Evolutionary conservation across 106 monocot genomes (phyloP).

Genomic region (Dioscorea zingiberensis): DNA sequence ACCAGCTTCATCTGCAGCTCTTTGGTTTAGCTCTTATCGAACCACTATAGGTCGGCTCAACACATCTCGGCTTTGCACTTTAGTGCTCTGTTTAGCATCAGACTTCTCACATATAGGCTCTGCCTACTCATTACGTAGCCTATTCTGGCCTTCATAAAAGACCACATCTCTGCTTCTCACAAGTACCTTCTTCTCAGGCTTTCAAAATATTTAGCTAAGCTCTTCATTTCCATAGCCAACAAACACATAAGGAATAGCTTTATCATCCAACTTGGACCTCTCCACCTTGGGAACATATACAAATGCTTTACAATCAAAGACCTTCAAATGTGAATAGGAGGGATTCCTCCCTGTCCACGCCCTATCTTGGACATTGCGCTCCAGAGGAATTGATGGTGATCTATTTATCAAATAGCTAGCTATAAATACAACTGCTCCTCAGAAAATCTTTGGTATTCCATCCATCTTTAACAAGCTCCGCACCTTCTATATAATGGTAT

Average conservation of each 20-base stretch:
- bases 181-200: background rate
- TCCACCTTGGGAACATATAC: background rate
- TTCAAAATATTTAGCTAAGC: conserved; percentile 1
- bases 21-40: too few relatives aligned
- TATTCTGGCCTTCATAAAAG: too few relatives aligned
- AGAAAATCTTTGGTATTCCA: background rate
- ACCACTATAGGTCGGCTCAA: too few relatives aligned
- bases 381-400: background rate
- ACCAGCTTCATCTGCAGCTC: too few relatives aligned
- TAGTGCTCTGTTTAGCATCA: too few relatives aligned
- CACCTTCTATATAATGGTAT: too few relatives aligned
- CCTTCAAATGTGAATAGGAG: background rate
- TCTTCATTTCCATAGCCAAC: background rate
- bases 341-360: background rate
- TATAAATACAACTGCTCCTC: background rate
- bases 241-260: too few relatives aligned
- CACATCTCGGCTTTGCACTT: too few relatives aligned
- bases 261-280: background rate
- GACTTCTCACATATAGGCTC: too few relatives aligned
- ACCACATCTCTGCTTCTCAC: background rate
- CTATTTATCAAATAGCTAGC: conserved; percentile 4
- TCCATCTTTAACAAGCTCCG: background rate
- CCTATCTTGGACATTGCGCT: background rate
- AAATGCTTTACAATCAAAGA: background rate
- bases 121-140: too few relatives aligned